These are phyloP conservation scores for Pseudohalonectria lignicola DNA, from an alignment of 2,329 filamentous ascomycete species.

Conservation along the genomic window DNA sequence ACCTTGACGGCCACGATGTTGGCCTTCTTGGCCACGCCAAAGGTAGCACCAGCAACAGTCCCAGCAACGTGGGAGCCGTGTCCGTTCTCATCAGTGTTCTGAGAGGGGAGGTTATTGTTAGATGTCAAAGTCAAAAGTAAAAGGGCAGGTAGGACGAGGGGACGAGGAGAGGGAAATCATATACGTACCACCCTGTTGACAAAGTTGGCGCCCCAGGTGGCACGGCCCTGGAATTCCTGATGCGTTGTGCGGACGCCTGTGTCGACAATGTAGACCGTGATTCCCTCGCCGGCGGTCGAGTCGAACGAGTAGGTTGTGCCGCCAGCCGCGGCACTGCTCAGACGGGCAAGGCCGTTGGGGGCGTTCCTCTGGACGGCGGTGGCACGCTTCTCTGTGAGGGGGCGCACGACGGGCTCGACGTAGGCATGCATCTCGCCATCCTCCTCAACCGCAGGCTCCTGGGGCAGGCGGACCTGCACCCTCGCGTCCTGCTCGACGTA, in stretches of 20 bases:
- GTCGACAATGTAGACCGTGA: constrained; percentile 54
- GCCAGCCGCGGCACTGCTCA: constrained; percentile 31
- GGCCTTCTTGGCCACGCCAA: constrained; percentile 50
- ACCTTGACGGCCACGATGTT: constrained; percentile 49
- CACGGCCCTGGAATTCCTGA: constrained; percentile 43
- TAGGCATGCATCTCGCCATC: not conserved
- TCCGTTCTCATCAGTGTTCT: constrained; percentile 44
- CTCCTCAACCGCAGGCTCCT: not conserved
- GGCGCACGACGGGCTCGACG: not conserved
- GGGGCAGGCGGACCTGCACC: constrained; percentile 24
- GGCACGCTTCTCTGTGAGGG: constrained; percentile 6
- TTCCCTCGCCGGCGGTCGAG: constrained; percentile 37
- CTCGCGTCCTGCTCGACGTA: constrained; percentile 35
- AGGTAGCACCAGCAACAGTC: constrained; percentile 48
- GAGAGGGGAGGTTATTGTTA: not conserved
- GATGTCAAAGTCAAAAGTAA: not conserved
- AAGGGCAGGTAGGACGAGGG: not conserved
- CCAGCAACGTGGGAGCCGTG: constrained; percentile 56
- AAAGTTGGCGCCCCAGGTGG: constrained; percentile 40
- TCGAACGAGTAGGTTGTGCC: constrained; percentile 38
- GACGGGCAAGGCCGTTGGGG: constrained; percentile 38
- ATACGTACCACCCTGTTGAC: constrained; percentile 31
- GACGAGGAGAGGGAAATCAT: not conserved
- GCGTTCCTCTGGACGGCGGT: constrained; percentile 41
- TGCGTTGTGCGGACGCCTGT: constrained; percentile 50